A percentile compares a stretch with the other conserved stretches of the same genome.
Conservation (phyloP, 805 yeast species). For the Yarrowia divulgata region DNA sequence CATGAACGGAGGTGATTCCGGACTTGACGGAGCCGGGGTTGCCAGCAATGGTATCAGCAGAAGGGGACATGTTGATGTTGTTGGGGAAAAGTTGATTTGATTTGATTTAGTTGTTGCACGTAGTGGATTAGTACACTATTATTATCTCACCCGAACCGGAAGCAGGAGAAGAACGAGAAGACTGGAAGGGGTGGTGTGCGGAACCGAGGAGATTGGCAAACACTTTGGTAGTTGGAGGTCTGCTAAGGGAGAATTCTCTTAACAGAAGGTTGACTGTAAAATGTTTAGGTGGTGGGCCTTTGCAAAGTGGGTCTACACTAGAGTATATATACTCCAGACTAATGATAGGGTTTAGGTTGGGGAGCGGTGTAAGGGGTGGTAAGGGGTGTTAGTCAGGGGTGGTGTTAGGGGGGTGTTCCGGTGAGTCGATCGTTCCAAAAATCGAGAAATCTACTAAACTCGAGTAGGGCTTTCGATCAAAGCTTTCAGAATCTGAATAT, state of each 20-base stretch:
- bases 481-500: too few species aligned
- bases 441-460: too few species aligned
- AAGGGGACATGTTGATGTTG: constrained; percentile 47
- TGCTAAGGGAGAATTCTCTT: constrained; percentile 34
- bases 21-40: constrained; percentile 50
- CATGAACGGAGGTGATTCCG: constrained; percentile 58
- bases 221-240: constrained; percentile 47
- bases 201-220: constrained; percentile 54
- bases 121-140: constrained; percentile 40
- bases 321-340: constrained; percentile 10
- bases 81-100: constrained; percentile 29
- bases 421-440: too few species aligned
- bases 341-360: constrained; percentile 20
- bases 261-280: constrained; percentile 21
- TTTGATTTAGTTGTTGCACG: constrained; percentile 21
- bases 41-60: constrained; percentile 45
- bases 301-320: not conserved
- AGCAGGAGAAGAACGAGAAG: constrained; percentile 52
- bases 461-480: too few species aligned
- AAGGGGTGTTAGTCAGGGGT: not conserved
- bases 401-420: too few species aligned
- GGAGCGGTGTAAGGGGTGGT: not conserved
- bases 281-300: constrained; percentile 6
- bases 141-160: constrained; percentile 55
- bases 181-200: constrained; percentile 55